Base-by-base conservation (phyloP, 169 alveolate species). In the Cyclospora cayetanensis region DNA sequence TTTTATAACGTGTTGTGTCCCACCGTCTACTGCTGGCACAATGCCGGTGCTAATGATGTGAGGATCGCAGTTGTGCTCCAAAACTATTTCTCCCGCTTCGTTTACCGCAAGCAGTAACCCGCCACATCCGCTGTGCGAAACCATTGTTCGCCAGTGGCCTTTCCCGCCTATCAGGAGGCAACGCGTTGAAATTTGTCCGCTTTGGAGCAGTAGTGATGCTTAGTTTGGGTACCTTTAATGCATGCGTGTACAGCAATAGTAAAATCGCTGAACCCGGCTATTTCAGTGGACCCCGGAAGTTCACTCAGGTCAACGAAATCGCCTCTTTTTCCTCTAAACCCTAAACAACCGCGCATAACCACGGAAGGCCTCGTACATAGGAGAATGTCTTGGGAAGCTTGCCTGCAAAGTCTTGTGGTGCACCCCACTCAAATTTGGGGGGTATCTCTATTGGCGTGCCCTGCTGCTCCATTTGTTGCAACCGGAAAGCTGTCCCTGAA, bases 11-110 rank as follows among this genome's bases (percentile, higher is more conserved):
- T 37, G 2, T 0, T 0, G 5, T 5, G 42, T 2, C 63, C 43
- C 0, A 46, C 68, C 87, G 25, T 43, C 66, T 42, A 76, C n/a
- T 41, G 79, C 53, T 15, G 98, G 98, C 22, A 90, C 91, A 46
- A 93, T 93, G 29, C 95, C 93, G 20, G 96, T 95, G 90, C 95
- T 95, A 29, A 96, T 60, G 27, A 94, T 63, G 4, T 93, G 90
- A 0, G 98, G 96, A 2, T 95, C 90, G 90, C 98, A 96, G 42
- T 96, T 96, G 43, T 96, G 96, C 84, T 96, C 97, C 41, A 96
- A 66, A 50, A 95, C 92, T 34, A 96, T 84, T 52, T 96, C 98
- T 20, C 96, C 97, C 66, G 76, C 82, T 83, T 96, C 95, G 91
- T 94, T 95, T 18, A 96, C 82, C 12, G 96, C 94, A 18, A 96